Percentiles rank a stretch among this genome's conserved stretches.
These are phyloP conservation scores for Balakata baccata DNA, from an alignment of 345 rosid species.

Conservation along the genomic window DNA sequence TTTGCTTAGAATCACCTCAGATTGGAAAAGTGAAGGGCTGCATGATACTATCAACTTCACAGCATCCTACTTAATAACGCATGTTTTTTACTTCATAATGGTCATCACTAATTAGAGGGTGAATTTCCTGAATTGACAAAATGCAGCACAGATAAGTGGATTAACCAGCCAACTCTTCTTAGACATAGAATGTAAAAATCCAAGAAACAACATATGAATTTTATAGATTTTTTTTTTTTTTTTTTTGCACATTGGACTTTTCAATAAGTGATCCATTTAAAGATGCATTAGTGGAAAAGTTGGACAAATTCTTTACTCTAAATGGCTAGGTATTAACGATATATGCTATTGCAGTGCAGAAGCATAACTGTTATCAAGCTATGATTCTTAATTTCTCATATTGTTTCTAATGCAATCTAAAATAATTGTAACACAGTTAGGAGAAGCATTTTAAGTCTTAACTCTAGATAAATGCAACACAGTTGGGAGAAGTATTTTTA, in stretches of 20 bases:
- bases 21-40: constrained; percentile 1
- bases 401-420: neutral
- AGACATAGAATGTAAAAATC: neutral
- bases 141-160: neutral
- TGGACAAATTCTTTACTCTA: neutral
- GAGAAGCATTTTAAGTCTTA: too few relatives aligned
- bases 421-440: neutral
- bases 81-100: neutral
- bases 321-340: neutral
- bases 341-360: neutral
- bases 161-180: neutral
- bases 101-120: neutral
- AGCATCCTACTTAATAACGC: neutral
- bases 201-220: neutral
- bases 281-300: neutral
- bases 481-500: neutral
- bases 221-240: too few relatives aligned
- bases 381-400: neutral
- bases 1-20: neutral
- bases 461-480: neutral
- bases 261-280: neutral
- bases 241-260: neutral
- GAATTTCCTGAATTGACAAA: neutral
- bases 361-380: neutral
- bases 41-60: neutral